Conservation (phyloP, 2,329 filamentous ascomycete species). For the Fusarium ambrosium region DNA sequence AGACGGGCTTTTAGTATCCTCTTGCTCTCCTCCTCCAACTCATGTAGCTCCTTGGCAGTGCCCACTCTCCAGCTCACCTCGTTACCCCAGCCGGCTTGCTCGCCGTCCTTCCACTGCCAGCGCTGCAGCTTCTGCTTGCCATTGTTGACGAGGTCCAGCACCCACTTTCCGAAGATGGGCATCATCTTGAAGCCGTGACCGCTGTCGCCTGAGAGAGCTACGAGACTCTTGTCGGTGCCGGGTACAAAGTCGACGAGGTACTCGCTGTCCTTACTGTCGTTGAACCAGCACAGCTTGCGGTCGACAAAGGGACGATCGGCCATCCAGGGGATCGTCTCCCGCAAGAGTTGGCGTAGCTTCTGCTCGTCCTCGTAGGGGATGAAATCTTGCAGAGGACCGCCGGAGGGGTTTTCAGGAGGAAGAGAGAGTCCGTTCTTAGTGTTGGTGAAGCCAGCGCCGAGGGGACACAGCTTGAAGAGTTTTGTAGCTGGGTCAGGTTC, state of each 20-base stretch:
- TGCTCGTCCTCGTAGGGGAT: constrained; percentile 18
- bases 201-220: constrained; percentile 10
- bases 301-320: constrained; percentile 27
- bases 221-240: constrained; percentile 10
- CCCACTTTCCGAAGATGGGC: constrained; percentile 15
- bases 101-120: constrained; percentile 13
- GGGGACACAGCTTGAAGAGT: constrained; percentile 24
- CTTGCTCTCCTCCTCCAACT: constrained; percentile 16
- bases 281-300: constrained; percentile 22
- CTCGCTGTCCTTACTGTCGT: constrained; percentile 13
- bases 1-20: constrained; percentile 16
- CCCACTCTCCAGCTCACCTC: constrained; percentile 25
- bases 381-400: constrained; percentile 9
- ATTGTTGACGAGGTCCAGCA: constrained; percentile 3
- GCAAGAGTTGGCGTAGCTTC: constrained; percentile 16
- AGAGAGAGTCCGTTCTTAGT: constrained; percentile 9
- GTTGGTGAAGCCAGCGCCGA: constrained; percentile 24
- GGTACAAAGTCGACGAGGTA: constrained; percentile 22
- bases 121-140: constrained; percentile 16
- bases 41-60: constrained; percentile 10
- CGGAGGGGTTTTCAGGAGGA: neutral
- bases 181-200: constrained; percentile 23
- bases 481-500: constrained; percentile 16
- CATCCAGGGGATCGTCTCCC: constrained; percentile 24
- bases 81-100: constrained; percentile 10